Evolutionary conservation across 768 basidiomycete genomes (phyloP), one percentile per base, ranked within the genome.

Genomic region (Lyophyllum atratum): DNA sequence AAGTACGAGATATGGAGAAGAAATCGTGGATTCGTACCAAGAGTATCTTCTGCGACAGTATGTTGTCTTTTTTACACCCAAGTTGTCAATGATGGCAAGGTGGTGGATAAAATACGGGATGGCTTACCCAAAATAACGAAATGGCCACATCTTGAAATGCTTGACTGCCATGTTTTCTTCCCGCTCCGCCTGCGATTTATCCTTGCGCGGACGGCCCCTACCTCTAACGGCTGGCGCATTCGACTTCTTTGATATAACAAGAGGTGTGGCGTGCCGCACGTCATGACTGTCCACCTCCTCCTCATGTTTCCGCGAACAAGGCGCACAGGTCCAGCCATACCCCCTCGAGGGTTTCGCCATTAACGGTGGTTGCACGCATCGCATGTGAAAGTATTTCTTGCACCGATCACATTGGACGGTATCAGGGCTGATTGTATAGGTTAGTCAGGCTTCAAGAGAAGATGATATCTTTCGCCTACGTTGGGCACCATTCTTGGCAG

Each of bases 281-380:
- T 87, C 86, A 61, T 88, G 86, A 59, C 86, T 83, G 67, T 90
- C 88, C 46, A 93, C 89, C 68, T 91, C 85, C 65, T 93, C 90
- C 64, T 93, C 94, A 67, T 95, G 90, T 62, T 84, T 83, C 52
- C 86, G 84, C 11, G 94, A 90, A 71, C 95, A 98, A 1, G 94
- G 93, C 0, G 92, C 92, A 66, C 96, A 98, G 10, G 94, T 93
- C 96, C 96, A 98, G 21, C 92, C 93, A 74, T 98, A 98, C 44
- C 96, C 96, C 60, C 93, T 85, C 22, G 94, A 93, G 14, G 96
- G 96, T 71, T 98, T 98, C 2, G 90, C 89, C 17, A 82, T 77
- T 8, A 98, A 76, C 2, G 96, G 96, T 22, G 96, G 96, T 61
- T 92, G 89, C 52, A 97, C 90, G 69, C 96, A 98, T 55, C 80